Conservation (phyloP, 108 stramenopile genomes). For the Schizochytrium sp. region DNA sequence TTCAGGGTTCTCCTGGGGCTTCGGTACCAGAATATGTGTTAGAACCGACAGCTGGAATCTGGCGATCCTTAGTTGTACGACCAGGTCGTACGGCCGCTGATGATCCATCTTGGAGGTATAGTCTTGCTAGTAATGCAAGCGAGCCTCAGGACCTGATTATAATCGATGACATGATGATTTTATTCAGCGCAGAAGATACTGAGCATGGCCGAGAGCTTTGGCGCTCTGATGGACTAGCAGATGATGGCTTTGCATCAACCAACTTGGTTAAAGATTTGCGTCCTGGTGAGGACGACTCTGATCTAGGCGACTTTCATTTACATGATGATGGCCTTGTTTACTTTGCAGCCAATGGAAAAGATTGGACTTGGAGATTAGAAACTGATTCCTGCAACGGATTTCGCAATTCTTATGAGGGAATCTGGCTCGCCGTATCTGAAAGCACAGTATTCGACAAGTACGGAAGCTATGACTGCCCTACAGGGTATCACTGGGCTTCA, state of each 20-base stretch:
- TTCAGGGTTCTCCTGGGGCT: background rate
- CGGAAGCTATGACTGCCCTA: slow-evolving; percentile 50
- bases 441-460: background rate
- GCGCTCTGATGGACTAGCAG: background rate
- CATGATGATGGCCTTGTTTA: slow-evolving; percentile 26
- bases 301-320: background rate
- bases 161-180: background rate
- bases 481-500: slow-evolving; percentile 53
- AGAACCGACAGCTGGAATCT: background rate
- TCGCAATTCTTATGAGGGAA: background rate
- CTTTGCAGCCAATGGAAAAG: slow-evolving; percentile 40
- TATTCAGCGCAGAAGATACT: slow-evolving; percentile 1
- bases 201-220: slow-evolving; percentile 13
- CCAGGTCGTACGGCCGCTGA: background rate
- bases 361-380: slow-evolving; percentile 9
- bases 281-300: background rate
- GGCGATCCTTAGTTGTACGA: slow-evolving; percentile 1
- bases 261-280: slow-evolving; percentile 12
- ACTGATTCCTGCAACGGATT: slow-evolving; percentile 23
- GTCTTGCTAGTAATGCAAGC: slow-evolving; percentile 30
- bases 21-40: background rate
- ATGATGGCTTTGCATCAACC: background rate
- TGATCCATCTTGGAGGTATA: slow-evolving; percentile 27
- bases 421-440: slow-evolving; percentile 29
- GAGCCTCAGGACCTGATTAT: background rate